Conservation (phyloP, 2,329 filamentous ascomycete genomes). For the Bipolaris gigantea region DNA sequence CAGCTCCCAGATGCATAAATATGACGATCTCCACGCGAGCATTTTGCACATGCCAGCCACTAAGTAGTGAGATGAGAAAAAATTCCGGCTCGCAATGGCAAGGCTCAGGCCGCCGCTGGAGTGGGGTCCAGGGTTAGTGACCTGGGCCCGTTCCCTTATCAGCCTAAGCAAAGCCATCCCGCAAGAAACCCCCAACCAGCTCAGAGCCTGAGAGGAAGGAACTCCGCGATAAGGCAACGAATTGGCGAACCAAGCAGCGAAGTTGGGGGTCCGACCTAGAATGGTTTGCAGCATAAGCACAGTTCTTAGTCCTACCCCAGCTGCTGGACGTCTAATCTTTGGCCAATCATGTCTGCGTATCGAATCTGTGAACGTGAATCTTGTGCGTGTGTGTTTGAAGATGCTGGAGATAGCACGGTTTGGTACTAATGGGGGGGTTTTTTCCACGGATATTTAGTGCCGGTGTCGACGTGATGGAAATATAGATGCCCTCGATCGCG, state of each 20-base stretch:
- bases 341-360: constrained; percentile 19
- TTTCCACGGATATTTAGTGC: background rate
- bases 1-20: constrained; percentile 3
- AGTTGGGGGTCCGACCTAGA: constrained; percentile 1
- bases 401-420: constrained; percentile 20
- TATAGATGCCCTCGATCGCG: constrained; percentile 24
- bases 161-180: constrained; percentile 18
- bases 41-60: constrained; percentile 10
- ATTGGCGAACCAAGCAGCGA: constrained; percentile 15
- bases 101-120: constrained; percentile 9
- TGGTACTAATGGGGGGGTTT: background rate
- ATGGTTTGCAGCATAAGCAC: constrained; percentile 8
- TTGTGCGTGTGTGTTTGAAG: constrained; percentile 3
- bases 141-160: constrained; percentile 20
- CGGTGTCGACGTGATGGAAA: background rate
- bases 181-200: constrained; percentile 8
- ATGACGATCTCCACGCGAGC: background rate
- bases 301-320: constrained; percentile 4
- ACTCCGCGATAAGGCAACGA: constrained; percentile 3
- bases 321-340: constrained; percentile 25
- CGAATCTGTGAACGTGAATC: background rate
- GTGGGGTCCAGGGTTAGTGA: background rate
- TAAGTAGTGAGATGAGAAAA: constrained; percentile 7
- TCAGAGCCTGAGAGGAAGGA: constrained; percentile 1
- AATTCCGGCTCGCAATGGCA: constrained; percentile 9